Conservation (phyloP, 1,284 basidiomycete genomes). For the Chalciporus piperatoides region DNA sequence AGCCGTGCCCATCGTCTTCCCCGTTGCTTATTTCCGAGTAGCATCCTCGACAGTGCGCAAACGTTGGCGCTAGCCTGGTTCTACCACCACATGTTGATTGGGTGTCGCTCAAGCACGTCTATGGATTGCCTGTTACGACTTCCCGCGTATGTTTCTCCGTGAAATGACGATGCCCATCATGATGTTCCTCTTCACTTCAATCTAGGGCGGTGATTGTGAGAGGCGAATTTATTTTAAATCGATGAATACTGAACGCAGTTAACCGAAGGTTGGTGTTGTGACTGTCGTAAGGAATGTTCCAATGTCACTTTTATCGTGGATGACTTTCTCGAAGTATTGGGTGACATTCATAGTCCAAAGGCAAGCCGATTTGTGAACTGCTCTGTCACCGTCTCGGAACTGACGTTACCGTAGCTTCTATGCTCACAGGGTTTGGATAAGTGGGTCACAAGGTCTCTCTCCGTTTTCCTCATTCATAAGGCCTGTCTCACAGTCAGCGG, state of each 20-base stretch:
- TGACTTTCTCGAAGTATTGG: background rate
- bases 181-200: background rate
- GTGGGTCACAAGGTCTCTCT: background rate
- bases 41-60: slow-evolving; percentile 13
- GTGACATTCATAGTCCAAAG: slow-evolving; percentile 20
- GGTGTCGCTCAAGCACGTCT: slow-evolving; percentile 4
- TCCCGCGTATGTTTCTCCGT: slow-evolving; percentile 13
- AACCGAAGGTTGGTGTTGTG: background rate
- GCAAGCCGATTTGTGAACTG: slow-evolving; percentile 1
- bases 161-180: background rate
- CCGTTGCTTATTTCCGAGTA: slow-evolving; percentile 8
- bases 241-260: background rate
- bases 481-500: slow-evolving; percentile 19
- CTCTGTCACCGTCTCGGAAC: background rate
- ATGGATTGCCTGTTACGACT: slow-evolving; percentile 2
- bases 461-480: background rate
- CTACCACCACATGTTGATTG: slow-evolving; percentile 6
- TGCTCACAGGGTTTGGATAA: slow-evolving; percentile 29
- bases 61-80: background rate
- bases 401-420: slow-evolving; percentile 22
- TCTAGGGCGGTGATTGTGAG: slow-evolving; percentile 9
- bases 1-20: background rate
- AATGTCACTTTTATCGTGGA: background rate
- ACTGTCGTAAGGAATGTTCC: background rate
- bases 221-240: background rate